A percentile compares a stretch with the other conserved stretches of the same genome.
phyloP scores from a whole-genome alignment of 192 early-diverging fungal species.

The Backusella tarrabulga region DNA sequence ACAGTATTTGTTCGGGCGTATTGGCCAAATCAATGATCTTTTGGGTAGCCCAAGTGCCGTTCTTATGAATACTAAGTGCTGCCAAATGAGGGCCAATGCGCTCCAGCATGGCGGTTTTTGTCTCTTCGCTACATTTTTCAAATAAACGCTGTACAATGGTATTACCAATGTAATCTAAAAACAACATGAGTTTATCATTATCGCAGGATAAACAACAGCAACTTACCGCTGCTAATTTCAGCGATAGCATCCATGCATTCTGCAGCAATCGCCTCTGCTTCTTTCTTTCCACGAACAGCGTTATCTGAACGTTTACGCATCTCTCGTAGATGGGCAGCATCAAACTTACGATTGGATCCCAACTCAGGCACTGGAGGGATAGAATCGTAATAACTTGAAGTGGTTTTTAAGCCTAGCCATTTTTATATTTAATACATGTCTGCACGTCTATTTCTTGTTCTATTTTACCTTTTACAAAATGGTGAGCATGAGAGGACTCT shows the following conservation, averaged over 20 bases:
- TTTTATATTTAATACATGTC: not conserved
- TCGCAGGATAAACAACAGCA: not conserved
- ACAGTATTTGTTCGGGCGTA: conserved; percentile 64
- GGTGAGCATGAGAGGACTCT: not conserved
- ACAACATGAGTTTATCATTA: conserved; percentile 38
- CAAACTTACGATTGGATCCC: conserved; percentile 49
- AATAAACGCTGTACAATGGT: conserved; percentile 92
- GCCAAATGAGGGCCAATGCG: conserved; percentile 85
- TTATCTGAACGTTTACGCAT: conserved; percentile 81
- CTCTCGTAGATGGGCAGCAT: conserved; percentile 83
- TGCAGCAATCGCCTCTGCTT: conserved; percentile 72
- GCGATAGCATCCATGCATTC: conserved; percentile 88
- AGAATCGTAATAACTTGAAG: conserved; percentile 25
- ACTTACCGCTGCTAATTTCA: conserved; percentile 84
- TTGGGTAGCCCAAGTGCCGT: conserved; percentile 98
- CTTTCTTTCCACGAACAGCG: conserved; percentile 26
- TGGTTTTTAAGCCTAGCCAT: not conserved
- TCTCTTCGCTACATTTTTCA: conserved; percentile 71
- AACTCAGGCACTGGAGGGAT: conserved; percentile 27
- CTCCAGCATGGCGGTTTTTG: conserved; percentile 75
- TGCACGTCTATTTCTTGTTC: not conserved
- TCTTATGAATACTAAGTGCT: conserved; percentile 94
- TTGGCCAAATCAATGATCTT: conserved; percentile 92
- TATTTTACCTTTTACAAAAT: conserved; percentile 7
- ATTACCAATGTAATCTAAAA: conserved; percentile 93